Evolutionary conservation across 164 flowering plant species (phyloP), one percentile per base, ranked within the genome.

Genomic region (Euptelea pleiosperma): DNA sequence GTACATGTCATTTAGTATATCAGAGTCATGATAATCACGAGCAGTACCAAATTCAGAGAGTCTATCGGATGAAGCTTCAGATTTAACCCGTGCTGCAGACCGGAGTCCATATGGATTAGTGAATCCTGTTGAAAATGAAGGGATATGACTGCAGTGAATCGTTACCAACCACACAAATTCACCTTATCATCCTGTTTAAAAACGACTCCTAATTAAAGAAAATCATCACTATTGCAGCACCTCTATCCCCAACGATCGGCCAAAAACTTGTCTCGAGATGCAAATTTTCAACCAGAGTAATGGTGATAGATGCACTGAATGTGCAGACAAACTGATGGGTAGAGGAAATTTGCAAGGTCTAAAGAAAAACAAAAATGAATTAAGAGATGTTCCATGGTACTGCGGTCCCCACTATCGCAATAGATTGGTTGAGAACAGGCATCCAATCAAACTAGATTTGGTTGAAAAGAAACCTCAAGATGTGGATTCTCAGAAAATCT

Each of bases 1-100:
- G 15, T 65, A 64, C 15, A 73, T 48, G 55, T 79, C 90, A 75
- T 77, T 78, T 53, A 76, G 78, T 77, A 86, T 57, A 36, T 85
- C 95, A 48, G 77, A 76, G 40, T 83, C 96, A 30, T 67, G 80
- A 64, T 86, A 87, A 60, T 86, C 94, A 3, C 91, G 83, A 25
- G 98, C 98, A 2, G 98, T 93, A 16, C 82, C 97, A 55, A 93
- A 93, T 55, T 90, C 82, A 39, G 96, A 83, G 45, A 75, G 46
- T 28, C 77, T 65, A 41, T 86, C 97, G 0, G 96, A 92, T 25
- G 98, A 87, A 19, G 80, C 57, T 9, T 71, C 83, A 8, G 94
- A 89, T 61, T 57, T 64, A 14, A 63, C 69, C 42, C 47, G 70
- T 30, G 77, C 61, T 35, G 71, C 48, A 28, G 84, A 69, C 43